A percentile compares a stretch with the other conserved stretches of the same genome.
These are phyloP conservation scores for Fusarium verticillioides DNA, from an alignment of 2,329 filamentous ascomycete genomes.

Conservation along the genomic window DNA sequence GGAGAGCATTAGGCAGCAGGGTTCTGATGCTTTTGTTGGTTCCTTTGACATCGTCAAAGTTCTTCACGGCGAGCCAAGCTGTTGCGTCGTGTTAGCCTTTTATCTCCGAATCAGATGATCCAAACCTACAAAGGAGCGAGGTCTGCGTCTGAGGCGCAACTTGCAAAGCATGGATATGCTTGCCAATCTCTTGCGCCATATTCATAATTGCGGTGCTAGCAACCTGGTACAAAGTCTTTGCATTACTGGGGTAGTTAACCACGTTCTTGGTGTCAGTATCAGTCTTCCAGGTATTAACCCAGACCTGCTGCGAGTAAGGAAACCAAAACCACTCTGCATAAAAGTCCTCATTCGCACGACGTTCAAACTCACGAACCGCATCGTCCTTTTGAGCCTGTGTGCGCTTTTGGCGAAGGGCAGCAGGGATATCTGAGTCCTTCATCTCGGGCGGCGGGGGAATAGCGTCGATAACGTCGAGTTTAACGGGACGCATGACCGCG, in stretches of 20 bases:
- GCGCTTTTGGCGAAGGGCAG: neutral
- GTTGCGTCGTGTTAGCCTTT: neutral
- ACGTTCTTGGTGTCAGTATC: neutral
- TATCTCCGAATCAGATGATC: accelerated
- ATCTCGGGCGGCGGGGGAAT: neutral
- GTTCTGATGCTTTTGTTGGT: neutral
- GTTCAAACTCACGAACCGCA: neutral
- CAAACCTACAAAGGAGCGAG: neutral
- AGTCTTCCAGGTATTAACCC: neutral
- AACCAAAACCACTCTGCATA: neutral
- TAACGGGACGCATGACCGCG: neutral
- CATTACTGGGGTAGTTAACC: neutral
- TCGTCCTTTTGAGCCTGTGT: neutral
- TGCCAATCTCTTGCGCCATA: neutral
- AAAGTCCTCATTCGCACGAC: neutral
- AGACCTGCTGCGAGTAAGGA: neutral
- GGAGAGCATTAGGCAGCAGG: neutral
- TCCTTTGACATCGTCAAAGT: neutral
- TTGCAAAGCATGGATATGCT: neutral
- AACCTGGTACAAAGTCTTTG: neutral
- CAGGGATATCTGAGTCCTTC: neutral
- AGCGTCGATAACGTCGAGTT: neutral
- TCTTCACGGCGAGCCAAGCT: neutral
- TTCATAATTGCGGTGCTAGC: neutral
- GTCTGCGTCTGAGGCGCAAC: neutral